Base-by-base conservation (phyloP, 495 filamentous ascomycete genomes). In the Talaromyces thailandensis region DNA sequence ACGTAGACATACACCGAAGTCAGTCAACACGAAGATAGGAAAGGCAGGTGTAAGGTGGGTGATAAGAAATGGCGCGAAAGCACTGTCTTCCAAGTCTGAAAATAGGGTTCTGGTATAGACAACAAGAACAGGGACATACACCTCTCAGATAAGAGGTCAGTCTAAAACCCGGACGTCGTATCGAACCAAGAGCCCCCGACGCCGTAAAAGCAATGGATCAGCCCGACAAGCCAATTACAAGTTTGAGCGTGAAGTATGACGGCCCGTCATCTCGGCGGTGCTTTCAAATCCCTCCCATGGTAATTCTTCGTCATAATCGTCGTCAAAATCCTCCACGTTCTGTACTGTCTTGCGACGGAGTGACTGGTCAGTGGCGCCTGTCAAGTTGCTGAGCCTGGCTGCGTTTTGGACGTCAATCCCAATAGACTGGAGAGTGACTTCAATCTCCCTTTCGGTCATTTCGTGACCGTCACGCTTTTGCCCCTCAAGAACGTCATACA, bases 401-500 rank as follows among this genome's bases (percentile, higher is more conserved):
- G 63, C 63, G 12, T 63, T 59, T 8, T 69, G 65, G 45, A 68
- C 60, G 66, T 82, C 73, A 66, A 84, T 71, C 7, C 82, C 81
- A 67, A 86, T 82, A 9, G 79, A 81, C 58, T 82, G 73, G 11
- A 92, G 76, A 0, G 89, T 90, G 32, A 87, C 76, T 61, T 92
- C 88, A 58, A 91, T 78, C 63, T 86, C 83, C 25, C 86, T 79
- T 64, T 84, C 78, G 0, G 76, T 85, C 78, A 93, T 87, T 58
- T 86, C 76, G 62, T 84, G 81, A 1, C 84, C 86, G 23, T 80
- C 77, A 58, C 78, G 71, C 76, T 88, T 90, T 68, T 89, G 86
- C 8, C 88, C 91, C 70, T 96, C 93, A 8, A 96, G 81, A 7
- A 96, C 92, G 68, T 98, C 93, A 63, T 95, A 92, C 6, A 97